A percentile compares a stretch with the other conserved stretches of the same genome.
These are phyloP conservation scores for Fomitopsis betulina DNA, from an alignment of 1,284 basidiomycete genomes.

Conservation along the genomic window DNA sequence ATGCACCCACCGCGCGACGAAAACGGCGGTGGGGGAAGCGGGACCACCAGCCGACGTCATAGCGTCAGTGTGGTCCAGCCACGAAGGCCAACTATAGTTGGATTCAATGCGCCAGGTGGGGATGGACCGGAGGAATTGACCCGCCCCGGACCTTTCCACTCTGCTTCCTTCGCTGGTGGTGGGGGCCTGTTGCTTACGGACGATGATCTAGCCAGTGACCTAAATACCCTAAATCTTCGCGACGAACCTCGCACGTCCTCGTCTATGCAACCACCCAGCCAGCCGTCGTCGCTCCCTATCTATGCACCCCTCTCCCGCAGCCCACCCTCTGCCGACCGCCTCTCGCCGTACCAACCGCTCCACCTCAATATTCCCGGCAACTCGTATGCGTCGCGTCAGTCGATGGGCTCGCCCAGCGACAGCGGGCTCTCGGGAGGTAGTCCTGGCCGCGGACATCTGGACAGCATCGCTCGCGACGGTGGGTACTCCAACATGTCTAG, in stretches of 20 bases:
- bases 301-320: conserved; percentile 65
- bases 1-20: conserved; percentile 59
- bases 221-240: conserved; percentile 59
- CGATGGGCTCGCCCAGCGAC: conserved; percentile 57
- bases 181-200: conserved; percentile 66
- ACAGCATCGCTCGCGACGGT: conserved; percentile 18
- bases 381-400: conserved; percentile 40
- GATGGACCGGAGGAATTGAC: conserved; percentile 42
- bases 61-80: conserved; percentile 84
- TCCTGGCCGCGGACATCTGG: conserved; percentile 26
- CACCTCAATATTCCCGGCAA: conserved; percentile 50
- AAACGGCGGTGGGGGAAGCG: conserved; percentile 59
- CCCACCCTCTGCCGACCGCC: conserved; percentile 46
- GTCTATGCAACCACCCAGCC: conserved; percentile 44
- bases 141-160: conserved; percentile 27
- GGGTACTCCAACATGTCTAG: background rate
- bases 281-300: conserved; percentile 65
- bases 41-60: conserved; percentile 80
- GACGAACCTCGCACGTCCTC: conserved; percentile 36
- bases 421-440: conserved; percentile 27
- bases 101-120: conserved; percentile 57
- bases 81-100: conserved; percentile 57
- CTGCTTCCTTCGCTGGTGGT: conserved; percentile 29
- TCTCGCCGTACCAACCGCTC: conserved; percentile 53
- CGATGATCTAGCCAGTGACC: conserved; percentile 71